Base-by-base conservation (phyloP, 1,284 basidiomycete genomes). In the Tremellales sp. region DNA sequence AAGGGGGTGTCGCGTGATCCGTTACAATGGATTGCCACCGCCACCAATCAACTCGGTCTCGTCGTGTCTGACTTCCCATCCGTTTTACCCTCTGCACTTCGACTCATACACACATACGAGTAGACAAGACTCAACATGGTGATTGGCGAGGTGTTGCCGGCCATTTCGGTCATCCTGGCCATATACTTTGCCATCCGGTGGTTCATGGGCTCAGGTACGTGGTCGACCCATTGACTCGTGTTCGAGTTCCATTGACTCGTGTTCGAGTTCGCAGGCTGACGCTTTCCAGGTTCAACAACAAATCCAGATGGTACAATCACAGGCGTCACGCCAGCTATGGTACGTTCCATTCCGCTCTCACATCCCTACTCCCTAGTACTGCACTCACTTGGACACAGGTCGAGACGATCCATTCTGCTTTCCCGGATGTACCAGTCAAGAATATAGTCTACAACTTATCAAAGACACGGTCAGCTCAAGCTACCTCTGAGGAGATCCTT, bases 381-480 rank as follows among this genome's bases (percentile, higher is more conserved):
- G 39, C 19, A 22, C 19, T n/a, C 6, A 40, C 8, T n/a, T n/a
- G 36, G 19, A 26, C 17, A 24, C 47, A 72, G 72, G 69, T 75
- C 51, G 66, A 72, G 37, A 67, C 68, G 4, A 64, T 76, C 7
- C 62, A 68, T n/a, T 49, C 63, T 4, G 65, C 70, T 0, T 76
- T 76, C 57, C 74, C 74, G 1, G 57, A 74, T 49, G 59, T 73
- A 12, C 65, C 68, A 8, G 31, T 67, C n/a, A 48, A 60, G 1
- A 61, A 65, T 37, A 67, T 76, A 49, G 63, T 74, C 19, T 75
- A 70, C 44, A 64, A 63, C 11, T 60, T 76, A n/a, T 65, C 66
- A 6, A 61, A 65, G 53, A 75, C 72, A 3, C 54, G 65, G n/a
- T 67, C 58, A 7, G 64, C 62, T n/a, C 70, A 75, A 57, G 46